Percentiles rank a stretch among this genome's conserved stretches.
These are phyloP conservation scores for Endoconidiophora polonica DNA, from an alignment of 2,329 filamentous ascomycete genomes.

Conservation along the genomic window DNA sequence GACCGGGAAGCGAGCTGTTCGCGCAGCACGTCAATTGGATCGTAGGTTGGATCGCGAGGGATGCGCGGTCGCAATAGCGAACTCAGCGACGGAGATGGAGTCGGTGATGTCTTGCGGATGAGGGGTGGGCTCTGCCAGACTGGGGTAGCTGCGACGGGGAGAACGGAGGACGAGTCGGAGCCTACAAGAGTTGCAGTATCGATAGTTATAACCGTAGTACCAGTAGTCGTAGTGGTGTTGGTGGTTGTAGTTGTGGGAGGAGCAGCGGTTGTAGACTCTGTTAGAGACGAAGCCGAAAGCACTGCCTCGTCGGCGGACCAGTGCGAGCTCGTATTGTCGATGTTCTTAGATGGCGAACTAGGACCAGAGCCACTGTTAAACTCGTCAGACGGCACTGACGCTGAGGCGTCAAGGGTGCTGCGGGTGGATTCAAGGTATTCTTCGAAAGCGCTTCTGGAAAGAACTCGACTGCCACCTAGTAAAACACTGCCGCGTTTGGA, in stretches of 20 bases:
- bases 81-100: conserved; percentile 9
- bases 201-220: not conserved
- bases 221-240: not conserved
- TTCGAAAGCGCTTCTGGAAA: conserved; percentile 9
- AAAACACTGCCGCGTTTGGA: conserved; percentile 49
- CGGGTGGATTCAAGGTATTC: conserved; percentile 3
- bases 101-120: conserved; percentile 9
- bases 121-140: conserved; percentile 5
- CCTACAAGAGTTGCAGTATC: not conserved
- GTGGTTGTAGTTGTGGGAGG: not conserved
- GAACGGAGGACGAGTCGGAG: not conserved
- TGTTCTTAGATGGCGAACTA: not conserved
- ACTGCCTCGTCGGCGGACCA: conserved; percentile 3
- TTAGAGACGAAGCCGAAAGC: not conserved
- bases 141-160: not conserved
- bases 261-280: not conserved
- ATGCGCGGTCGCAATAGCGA: conserved; percentile 5
- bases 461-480: conserved; percentile 10
- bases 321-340: not conserved
- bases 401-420: not conserved
- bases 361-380: too few relatives aligned
- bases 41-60: conserved; percentile 7
- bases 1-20: not conserved
- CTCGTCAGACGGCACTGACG: too few relatives aligned
- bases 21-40: conserved; percentile 6